Evolutionary conservation across 2,329 filamentous ascomycete genomes (phyloP), one percentile per base, ranked within the genome.

Genomic region (Teratosphaeria viscida): DNA sequence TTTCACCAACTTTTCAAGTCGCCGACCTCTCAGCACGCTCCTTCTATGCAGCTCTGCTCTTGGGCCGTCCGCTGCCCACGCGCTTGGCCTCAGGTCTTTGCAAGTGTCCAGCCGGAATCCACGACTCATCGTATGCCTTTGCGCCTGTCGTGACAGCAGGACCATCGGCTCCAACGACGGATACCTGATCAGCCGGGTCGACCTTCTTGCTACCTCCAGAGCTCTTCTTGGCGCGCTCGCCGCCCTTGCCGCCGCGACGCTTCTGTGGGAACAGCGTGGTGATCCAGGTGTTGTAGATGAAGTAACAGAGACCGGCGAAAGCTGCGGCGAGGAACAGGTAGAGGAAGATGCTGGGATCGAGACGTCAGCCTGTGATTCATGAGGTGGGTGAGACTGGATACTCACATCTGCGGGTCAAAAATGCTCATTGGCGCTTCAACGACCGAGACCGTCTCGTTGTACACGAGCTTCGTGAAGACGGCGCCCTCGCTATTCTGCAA

Each of bases 241-340:
- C 77, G 63, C 78, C 78, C 74, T 83, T 83, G 67, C 79, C 81
- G 60, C 79, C 74, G 63, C 80, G 79, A 69, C 78, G 79, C 76
- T 85, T 86, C 81, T 96, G 90, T 55, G 94, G 92, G 82, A 97
- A 96, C 73, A 99, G 88, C 14, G 91, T 87, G 70, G 91, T 89
- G 77, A 99, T 88, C 91, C 92, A 97, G 71, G 92, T 95, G 80
- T 88, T 94, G 84, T 99, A 99, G 78, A 96, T 90, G 77, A 96
- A 96, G 85, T 92, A 96, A 73, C 88, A 84, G 58, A 87, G 90
- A 63, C 88, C 91, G 65, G 78, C 85, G 73, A 95, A 95, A 64
- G 82, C 83, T 63, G 82, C 86, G 58, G 87, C 80, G 68, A 99
- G 88, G 80, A 97, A 86, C 73, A 96, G 81, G 81, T 97, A 97